Evolutionary conservation across 257 asterid species (phyloP), one percentile per base, ranked within the genome.

Genomic region (Scutellaria minor): DNA sequence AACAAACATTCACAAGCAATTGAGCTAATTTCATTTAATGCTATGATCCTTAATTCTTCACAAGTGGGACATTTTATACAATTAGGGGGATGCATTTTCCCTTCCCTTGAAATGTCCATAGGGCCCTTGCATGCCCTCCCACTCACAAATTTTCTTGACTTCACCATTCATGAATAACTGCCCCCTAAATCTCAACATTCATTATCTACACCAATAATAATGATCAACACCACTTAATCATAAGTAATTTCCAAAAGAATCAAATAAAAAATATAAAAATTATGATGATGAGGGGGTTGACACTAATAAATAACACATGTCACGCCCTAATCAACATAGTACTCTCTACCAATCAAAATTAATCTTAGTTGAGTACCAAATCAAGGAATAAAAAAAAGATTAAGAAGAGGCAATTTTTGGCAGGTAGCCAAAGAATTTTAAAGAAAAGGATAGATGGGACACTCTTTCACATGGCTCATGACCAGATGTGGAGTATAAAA

Each of bases 391-490:
- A 62, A 47, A 6, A 13, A 10, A 45, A 57, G 78, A 55, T 68
- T 61, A 72, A 51, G 44, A 58, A 50, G 76, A 57, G 62, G 41
- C 37, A 61, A 71, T 8, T 54, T 73, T 80, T 83, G 82, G 80
- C 58, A 56, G 65, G 53, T 75, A 75, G 85, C 72, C 9, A 41
- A 59, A 41, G 74, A 73, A 76, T 9, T 68, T 45, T 31, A 72
- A 60, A 83, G 76, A 75, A 76, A 68, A 31, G 9, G 72, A 64
- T 68, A 52, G 71, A 80, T 71, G 75, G 80, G 81, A 31, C 71
- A 70, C 73, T 44, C 48, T 5, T 79, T 80, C 85, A 84, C 86
- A 84, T 84, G 96, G 92, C 71, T 80, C 39, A 14, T 81, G 86
- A 77, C 77, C 71, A 77, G 81, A 71, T 66, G 56, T 42, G 78